Evolutionary conservation across 2,329 filamentous ascomycete species (phyloP).

Genomic region (Pyrenochaeta sp.): DNA sequence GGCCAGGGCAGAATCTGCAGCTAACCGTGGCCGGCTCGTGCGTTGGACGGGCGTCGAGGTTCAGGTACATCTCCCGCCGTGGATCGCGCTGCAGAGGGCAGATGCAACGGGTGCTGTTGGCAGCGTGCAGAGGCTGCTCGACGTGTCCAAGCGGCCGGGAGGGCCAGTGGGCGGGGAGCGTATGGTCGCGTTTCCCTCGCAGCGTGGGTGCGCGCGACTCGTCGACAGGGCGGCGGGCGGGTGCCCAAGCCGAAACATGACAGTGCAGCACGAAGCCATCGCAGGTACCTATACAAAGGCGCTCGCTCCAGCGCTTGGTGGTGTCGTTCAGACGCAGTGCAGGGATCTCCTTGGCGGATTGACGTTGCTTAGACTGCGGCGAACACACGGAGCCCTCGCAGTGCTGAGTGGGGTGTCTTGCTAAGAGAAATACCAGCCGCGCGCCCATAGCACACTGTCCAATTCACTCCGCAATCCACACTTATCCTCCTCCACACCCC

Average conservation of each 20-base stretch:
- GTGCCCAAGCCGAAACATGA: conserved; percentile 12
- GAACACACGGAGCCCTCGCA: conserved; percentile 20
- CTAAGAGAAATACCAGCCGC: conserved; percentile 38
- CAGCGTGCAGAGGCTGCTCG: not conserved
- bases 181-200: not conserved
- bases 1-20: conserved; percentile 25
- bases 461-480: conserved; percentile 28
- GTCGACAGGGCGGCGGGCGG: conserved; percentile 3
- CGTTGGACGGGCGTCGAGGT: conserved; percentile 29
- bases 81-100: conserved; percentile 11
- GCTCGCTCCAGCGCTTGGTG: conserved; percentile 24
- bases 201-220: not conserved
- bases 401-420: conserved; percentile 31
- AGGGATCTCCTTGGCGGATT: conserved; percentile 31
- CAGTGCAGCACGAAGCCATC: conserved; percentile 13
- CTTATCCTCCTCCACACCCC: conserved; percentile 23
- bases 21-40: conserved; percentile 33
- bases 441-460: conserved; percentile 17
- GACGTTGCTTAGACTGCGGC: conserved; percentile 34
- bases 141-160: not conserved
- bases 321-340: conserved; percentile 35
- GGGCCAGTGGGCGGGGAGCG: not conserved
- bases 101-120: not conserved
- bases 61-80: conserved; percentile 43
- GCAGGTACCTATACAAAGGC: conserved; percentile 30